Evolutionary conservation across 2,329 filamentous ascomycete species (phyloP).

Genomic region (Alternaria novae-zelandiae): DNA sequence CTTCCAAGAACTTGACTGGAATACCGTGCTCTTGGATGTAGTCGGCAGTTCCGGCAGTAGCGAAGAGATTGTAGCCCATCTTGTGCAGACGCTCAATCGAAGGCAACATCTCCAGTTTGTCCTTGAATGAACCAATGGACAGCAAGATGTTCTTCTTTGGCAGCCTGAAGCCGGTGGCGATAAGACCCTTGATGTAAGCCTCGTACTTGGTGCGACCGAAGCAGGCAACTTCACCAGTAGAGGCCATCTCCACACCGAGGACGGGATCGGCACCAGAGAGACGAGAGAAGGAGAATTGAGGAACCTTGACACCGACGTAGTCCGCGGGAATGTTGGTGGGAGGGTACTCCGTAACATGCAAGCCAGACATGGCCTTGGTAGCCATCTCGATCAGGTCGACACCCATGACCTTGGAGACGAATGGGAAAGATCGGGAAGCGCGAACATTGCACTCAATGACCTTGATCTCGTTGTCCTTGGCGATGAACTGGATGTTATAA

Average conservation of each 20-base stretch:
- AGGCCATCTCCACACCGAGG: constrained; percentile 98
- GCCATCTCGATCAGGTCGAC: constrained; percentile 98
- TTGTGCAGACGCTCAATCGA: constrained; percentile 88
- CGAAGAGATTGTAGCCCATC: constrained; percentile 93
- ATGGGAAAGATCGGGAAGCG: constrained; percentile 94
- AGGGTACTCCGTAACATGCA: constrained; percentile 84
- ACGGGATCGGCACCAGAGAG: constrained; percentile 95
- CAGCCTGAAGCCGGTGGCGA: constrained; percentile 95
- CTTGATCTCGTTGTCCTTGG: constrained; percentile 99
- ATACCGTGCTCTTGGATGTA: constrained; percentile 94
- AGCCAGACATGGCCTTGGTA: constrained; percentile 91
- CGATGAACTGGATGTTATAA: constrained; percentile 99
- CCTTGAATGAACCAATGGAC: constrained; percentile 96
- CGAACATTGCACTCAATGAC: constrained; percentile 99
- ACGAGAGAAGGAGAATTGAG: constrained; percentile 98
- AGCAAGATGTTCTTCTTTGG: constrained; percentile 94
- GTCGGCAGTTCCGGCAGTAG: constrained; percentile 94
- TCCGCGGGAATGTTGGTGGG: constrained; percentile 75
- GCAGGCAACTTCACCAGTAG: constrained; percentile 95
- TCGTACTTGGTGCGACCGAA: constrained; percentile 97
- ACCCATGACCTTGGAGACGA: constrained; percentile 98
- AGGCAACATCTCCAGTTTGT: constrained; percentile 96
- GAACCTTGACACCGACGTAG: constrained; percentile 96
- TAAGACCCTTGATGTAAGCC: constrained; percentile 93
- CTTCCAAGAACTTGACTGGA: constrained; percentile 90